Conservation (phyloP, 352 stramenopile genomes). For the Albugo candida region DNA sequence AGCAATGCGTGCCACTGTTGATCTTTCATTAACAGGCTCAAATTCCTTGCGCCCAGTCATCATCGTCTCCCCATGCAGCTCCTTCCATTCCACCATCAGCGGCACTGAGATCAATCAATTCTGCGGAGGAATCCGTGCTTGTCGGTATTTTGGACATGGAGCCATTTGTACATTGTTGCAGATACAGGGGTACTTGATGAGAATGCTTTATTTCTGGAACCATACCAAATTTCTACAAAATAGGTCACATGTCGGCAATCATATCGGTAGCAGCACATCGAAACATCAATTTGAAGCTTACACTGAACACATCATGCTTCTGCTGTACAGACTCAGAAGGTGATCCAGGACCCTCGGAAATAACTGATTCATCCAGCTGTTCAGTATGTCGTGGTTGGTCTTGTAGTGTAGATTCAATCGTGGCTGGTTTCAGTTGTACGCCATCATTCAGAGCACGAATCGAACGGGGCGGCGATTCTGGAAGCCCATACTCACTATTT, state of each 20-base stretch:
- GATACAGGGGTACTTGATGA: slow-evolving; percentile 5
- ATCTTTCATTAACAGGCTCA: slow-evolving; percentile 9
- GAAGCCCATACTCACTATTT: slow-evolving; percentile 4
- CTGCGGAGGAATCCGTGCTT: slow-evolving; percentile 34
- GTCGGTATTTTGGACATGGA: slow-evolving; percentile 4
- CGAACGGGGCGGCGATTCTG: slow-evolving; percentile 4
- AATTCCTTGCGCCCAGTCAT: slow-evolving; percentile 64
- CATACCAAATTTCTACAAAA: slow-evolving; percentile 65
- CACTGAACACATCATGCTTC: slow-evolving; percentile 51
- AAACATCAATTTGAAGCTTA: slow-evolving; percentile 16
- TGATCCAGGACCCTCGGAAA: slow-evolving; percentile 4
- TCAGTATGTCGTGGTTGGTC: slow-evolving; percentile 1
- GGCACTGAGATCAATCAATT: slow-evolving; percentile 37
- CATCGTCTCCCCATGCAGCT: slow-evolving; percentile 30
- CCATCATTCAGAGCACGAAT: too few relatives aligned
- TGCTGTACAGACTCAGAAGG: slow-evolving; percentile 1
- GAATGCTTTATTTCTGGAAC: slow-evolving; percentile 53
- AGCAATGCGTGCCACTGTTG: too few relatives aligned
- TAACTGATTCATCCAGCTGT: slow-evolving; percentile 10
- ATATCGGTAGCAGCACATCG: not conserved
- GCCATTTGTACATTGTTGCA: not conserved
- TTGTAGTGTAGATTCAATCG: slow-evolving; percentile 1
- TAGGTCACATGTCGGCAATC: not conserved
- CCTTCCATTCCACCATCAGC: slow-evolving; percentile 27
- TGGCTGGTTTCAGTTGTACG: not conserved